Conservation (phyloP, 768 basidiomycete genomes). For the Naganishia friedmannii region DNA sequence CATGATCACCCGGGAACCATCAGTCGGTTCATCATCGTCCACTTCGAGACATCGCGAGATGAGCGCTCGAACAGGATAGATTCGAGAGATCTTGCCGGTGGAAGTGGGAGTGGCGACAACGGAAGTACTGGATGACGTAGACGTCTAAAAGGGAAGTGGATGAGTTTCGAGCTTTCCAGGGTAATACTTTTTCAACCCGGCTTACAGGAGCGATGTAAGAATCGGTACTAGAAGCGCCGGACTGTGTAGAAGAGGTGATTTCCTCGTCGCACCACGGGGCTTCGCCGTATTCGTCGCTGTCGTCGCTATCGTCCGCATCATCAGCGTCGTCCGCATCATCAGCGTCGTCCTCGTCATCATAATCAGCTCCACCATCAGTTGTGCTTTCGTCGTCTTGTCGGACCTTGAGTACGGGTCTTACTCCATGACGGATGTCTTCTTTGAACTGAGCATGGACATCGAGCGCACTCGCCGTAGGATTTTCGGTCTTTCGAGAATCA, state of each 20-base stretch:
- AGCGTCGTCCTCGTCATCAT: neutral
- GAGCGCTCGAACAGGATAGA: slow-evolving; percentile 14
- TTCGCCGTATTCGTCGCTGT: neutral
- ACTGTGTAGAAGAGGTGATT: neutral
- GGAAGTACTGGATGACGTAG: neutral
- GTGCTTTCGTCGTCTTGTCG: no score
- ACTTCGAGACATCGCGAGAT: neutral
- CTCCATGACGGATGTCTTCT: no score
- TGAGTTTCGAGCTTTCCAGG: no score
- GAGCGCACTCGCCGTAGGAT: slow-evolving; percentile 1
- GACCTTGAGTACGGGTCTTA: no score
- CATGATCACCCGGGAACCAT: slow-evolving; percentile 2
- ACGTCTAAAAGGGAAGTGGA: neutral
- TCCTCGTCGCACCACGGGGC: neutral
- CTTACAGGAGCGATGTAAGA: neutral
- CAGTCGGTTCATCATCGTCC: slow-evolving; percentile 8
- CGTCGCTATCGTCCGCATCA: neutral
- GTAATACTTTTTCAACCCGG: neutral
- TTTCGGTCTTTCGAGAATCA: neutral
- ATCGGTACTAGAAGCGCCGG: neutral
- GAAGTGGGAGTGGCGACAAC: neutral
- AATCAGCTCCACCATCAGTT: neutral
- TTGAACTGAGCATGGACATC: neutral
- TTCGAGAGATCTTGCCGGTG: neutral
- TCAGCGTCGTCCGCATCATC: slow-evolving; percentile 8